Evolutionary conservation across 2,329 filamentous ascomycete species (phyloP).

Genomic region (Xylariaceae sp.): DNA sequence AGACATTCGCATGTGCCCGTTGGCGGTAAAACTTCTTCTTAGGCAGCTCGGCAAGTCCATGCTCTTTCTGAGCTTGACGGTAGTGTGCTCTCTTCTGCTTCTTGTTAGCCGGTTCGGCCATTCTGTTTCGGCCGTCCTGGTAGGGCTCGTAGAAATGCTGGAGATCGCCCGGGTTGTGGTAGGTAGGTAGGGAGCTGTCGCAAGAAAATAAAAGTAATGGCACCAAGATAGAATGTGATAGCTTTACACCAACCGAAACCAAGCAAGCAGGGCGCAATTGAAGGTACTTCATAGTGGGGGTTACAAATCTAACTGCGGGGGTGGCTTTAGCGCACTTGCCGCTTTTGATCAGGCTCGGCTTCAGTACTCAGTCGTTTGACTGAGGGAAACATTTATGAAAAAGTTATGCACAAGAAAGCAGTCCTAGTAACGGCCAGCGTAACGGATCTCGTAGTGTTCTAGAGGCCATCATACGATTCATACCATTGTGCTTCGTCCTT

Average conservation of each 20-base stretch:
- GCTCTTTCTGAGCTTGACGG: conserved; percentile 59
- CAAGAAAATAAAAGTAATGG: conserved; percentile 15
- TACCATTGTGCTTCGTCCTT: conserved; percentile 13
- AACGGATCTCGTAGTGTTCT: no score
- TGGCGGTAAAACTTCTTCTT: conserved; percentile 97
- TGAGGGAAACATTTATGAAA: no score
- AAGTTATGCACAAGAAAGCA: no score
- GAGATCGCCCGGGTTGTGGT: not conserved
- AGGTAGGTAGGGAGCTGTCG: not conserved
- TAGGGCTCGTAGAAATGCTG: not conserved
- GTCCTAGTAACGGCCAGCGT: no score
- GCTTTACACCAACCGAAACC: no score
- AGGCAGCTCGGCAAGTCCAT: conserved; percentile 68
- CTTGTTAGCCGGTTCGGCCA: conserved; percentile 59
- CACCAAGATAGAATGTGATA: no score
- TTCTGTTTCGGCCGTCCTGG: conserved; percentile 28
- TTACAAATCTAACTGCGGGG: not conserved
- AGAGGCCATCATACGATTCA: conserved; percentile 4
- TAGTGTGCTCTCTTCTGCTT: conserved; percentile 71
- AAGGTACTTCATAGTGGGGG: no score
- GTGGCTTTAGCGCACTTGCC: no score
- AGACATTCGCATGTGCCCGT: conserved; percentile 95
- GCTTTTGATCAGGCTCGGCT: no score
- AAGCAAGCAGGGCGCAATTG: no score
- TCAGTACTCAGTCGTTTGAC: no score